Evolutionary conservation across 805 yeast species (phyloP).

Genomic region (Brettanomyces anomalus): DNA sequence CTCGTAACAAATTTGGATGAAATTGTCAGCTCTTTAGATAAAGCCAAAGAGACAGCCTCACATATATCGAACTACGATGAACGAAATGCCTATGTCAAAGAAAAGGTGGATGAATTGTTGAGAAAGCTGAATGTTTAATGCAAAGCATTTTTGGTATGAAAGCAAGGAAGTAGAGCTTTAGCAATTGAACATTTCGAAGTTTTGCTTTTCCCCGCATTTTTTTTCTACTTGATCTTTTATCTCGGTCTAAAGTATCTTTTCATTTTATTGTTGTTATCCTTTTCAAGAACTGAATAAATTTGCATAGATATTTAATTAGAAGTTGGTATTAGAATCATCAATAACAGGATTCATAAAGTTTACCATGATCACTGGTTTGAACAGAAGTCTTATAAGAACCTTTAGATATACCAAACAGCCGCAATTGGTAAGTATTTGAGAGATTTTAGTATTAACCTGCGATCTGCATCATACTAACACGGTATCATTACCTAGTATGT

Average conservation of each 20-base stretch:
- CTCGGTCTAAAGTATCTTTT: no score
- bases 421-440: constrained; percentile 16
- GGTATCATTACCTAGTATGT: constrained; percentile 9
- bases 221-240: no score
- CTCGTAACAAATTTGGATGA: constrained; percentile 20
- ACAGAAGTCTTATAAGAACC: constrained; percentile 15
- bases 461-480: background rate
- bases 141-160: no score
- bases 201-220: no score
- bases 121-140: constrained; percentile 22
- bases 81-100: constrained; percentile 28
- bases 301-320: no score
- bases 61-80: constrained; percentile 15
- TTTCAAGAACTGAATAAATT: no score
- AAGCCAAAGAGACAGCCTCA: constrained; percentile 27
- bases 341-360: no score
- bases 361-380: constrained; percentile 6
- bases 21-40: constrained; percentile 25
- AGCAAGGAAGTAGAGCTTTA: no score
- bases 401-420: constrained; percentile 17
- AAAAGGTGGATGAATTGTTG: constrained; percentile 30
- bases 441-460: background rate
- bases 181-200: no score
- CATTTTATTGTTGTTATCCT: no score
- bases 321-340: no score